Evolutionary conservation across 2,329 filamentous ascomycete genomes (phyloP), one percentile per base, ranked within the genome.

Genomic region (Periconia sp.): DNA sequence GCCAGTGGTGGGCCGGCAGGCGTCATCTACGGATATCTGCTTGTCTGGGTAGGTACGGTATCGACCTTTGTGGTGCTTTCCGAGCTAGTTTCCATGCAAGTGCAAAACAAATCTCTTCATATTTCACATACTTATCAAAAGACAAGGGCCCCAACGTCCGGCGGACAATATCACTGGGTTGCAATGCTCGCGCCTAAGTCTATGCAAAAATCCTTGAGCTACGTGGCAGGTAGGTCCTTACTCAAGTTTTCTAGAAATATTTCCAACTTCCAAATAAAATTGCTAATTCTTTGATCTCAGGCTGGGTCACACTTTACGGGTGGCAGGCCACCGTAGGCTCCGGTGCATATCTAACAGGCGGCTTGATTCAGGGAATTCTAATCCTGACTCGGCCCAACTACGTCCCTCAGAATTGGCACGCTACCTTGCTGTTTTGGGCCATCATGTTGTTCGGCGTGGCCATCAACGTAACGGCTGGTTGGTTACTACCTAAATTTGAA

Each of bases 371-470:
- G 53, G 68, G 67, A 1, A 59, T 72, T 1, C 42, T 72, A n/a
- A 61, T 66, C 19, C 63, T 81, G 11, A 78, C 72, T 30, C 57
- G 76, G 18, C 63, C 65, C 0, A 57, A 56, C 9, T 79, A 80
- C 52, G 44, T 66, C 0, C 59, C 68, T 0, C 55, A 78, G 46
- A 64, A 70, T 23, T 83, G 79, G 78, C 81, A 83, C 47, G 77
- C 73, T 1, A 82, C 80, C 0, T 67, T 83, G 1, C 61, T 83
- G 0, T 74, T 74, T 48, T 80, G 77, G 62, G 78, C 76, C 0
- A 63, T 80, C 15, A 69, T 76, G 2, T 14, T 70, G 1, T 64
- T 79, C 13, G 66, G 69, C 6, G 58, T 77, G 6, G 61, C 67
- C 23, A 72, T 80, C 55, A 83, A 82, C 56, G 74, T 74, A 1